Evolutionary conservation across 2,329 filamentous ascomycete genomes (phyloP).

Genomic region (Trichoderma endophyticum): DNA sequence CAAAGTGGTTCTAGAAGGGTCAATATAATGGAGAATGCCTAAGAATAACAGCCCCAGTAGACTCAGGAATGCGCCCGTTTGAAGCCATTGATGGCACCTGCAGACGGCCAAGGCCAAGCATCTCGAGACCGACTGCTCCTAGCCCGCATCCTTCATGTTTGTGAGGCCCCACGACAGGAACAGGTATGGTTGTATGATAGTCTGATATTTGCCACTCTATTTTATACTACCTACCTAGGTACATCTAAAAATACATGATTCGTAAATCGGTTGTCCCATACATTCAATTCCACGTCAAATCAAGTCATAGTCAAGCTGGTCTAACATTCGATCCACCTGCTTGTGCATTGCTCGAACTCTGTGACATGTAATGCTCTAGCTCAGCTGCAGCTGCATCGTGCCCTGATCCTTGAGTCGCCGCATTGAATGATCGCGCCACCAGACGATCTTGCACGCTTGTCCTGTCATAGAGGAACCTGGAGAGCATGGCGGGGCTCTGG

Average conservation of each 20-base stretch:
- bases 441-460: constrained; percentile 13
- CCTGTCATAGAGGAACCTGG: constrained; percentile 11
- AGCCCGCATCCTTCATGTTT: neutral
- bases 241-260: neutral
- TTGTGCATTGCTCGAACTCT: neutral
- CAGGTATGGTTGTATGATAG: neutral
- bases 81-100: neutral
- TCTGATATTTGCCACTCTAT: neutral
- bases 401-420: neutral
- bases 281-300: neutral
- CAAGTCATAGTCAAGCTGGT: neutral
- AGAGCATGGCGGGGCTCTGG: constrained; percentile 2
- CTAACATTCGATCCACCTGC: neutral
- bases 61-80: neutral
- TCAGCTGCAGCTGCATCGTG: neutral
- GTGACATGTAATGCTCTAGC: constrained; percentile 8
- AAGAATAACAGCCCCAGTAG: neutral
- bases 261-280: neutral
- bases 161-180: neutral
- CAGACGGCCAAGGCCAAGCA: neutral
- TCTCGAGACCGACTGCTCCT: neutral
- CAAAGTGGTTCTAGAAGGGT: neutral
- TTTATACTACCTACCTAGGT: neutral
- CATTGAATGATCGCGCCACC: constrained; percentile 14
- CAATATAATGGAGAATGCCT: neutral